Percentiles rank a stretch among this genome's conserved stretches.
Evolutionary conservation across 73 alveolate species (phyloP).

Genomic region (Paraurostyla sp.): DNA sequence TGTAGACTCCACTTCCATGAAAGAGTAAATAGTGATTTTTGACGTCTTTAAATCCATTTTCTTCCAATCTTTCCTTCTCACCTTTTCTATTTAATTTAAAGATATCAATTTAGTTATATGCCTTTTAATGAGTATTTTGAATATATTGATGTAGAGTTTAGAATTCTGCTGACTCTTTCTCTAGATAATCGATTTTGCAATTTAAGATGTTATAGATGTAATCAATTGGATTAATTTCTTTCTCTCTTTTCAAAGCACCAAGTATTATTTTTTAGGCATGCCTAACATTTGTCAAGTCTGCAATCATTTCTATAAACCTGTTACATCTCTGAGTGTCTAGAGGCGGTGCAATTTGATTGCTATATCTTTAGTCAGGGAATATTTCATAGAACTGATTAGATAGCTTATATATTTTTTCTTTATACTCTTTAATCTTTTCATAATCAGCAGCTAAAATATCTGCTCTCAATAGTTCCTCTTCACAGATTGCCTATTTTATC

Average conservation of each 20-base stretch:
- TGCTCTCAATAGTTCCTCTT: conserved; percentile 58
- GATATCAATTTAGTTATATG: conserved; percentile 62
- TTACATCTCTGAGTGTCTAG: conserved; percentile 69
- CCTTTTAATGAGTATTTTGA: conserved; percentile 65
- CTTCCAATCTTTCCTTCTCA: conserved; percentile 84
- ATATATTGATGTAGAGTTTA: conserved; percentile 79
- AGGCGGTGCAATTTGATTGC: conserved; percentile 91
- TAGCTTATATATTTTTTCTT: conserved; percentile 80
- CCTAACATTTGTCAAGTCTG: conserved; percentile 87
- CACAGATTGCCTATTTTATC: conserved; percentile 49
- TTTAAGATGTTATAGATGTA: conserved; percentile 87
- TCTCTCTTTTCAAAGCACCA: conserved; percentile 83
- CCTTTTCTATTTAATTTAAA: conserved; percentile 90
- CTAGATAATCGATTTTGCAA: conserved; percentile 80
- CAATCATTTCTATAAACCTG: conserved; percentile 79
- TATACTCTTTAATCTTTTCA: conserved; percentile 68
- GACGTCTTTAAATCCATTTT: conserved; percentile 77
- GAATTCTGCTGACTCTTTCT: conserved; percentile 76
- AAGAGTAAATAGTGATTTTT: conserved; percentile 86
- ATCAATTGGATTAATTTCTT: conserved; percentile 91
- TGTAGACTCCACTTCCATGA: conserved; percentile 90
- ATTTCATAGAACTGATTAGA: conserved; percentile 88
- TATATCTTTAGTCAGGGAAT: conserved; percentile 81
- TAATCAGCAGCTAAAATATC: conserved; percentile 76
- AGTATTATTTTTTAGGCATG: conserved; percentile 91